These are phyloP conservation scores for Aspergillus sp. DNA, from an alignment of 2,329 filamentous ascomycete species.

Conservation along the genomic window DNA sequence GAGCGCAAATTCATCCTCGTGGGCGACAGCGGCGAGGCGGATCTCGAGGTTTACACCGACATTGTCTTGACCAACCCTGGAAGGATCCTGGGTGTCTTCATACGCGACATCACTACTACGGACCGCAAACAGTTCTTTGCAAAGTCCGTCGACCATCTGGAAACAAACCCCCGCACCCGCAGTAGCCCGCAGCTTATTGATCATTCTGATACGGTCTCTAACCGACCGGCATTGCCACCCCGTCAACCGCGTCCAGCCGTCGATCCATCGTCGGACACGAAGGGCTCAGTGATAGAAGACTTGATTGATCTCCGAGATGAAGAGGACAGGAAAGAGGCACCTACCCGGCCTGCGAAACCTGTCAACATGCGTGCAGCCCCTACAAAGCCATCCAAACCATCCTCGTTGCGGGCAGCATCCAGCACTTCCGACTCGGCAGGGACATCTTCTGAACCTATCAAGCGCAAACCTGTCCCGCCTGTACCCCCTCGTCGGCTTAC, in stretches of 20 bases:
- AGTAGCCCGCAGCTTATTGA: constrained; percentile 26
- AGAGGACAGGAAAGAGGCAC: constrained; percentile 13
- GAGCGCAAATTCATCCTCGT: constrained; percentile 85
- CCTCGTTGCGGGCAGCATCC: constrained; percentile 35
- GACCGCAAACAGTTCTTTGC: constrained; percentile 76
- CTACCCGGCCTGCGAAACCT: constrained; percentile 15
- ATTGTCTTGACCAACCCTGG: constrained; percentile 81
- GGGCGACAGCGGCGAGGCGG: constrained; percentile 93
- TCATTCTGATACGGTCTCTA: constrained; percentile 24
- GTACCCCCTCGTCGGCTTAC: constrained; percentile 34
- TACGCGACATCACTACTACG: constrained; percentile 88
- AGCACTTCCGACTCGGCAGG: constrained; percentile 19
- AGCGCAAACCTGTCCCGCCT: constrained; percentile 36
- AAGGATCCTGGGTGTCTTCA: constrained; percentile 82
- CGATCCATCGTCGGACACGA: constrained; percentile 16
- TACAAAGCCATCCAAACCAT: constrained; percentile 45
- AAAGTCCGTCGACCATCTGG: constrained; percentile 46
- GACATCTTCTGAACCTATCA: constrained; percentile 19
- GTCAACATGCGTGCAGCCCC: constrained; percentile 30
- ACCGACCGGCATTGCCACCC: constrained; percentile 40
- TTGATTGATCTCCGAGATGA: constrained; percentile 42
- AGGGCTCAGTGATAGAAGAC: constrained; percentile 28
- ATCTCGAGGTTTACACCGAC: constrained; percentile 95
- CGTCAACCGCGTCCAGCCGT: constrained; percentile 26
- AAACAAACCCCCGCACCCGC: constrained; percentile 21